phyloP scores from a whole-genome alignment of 2,329 filamentous ascomycete genomes.

The Phaeosphaeria sp. region DNA sequence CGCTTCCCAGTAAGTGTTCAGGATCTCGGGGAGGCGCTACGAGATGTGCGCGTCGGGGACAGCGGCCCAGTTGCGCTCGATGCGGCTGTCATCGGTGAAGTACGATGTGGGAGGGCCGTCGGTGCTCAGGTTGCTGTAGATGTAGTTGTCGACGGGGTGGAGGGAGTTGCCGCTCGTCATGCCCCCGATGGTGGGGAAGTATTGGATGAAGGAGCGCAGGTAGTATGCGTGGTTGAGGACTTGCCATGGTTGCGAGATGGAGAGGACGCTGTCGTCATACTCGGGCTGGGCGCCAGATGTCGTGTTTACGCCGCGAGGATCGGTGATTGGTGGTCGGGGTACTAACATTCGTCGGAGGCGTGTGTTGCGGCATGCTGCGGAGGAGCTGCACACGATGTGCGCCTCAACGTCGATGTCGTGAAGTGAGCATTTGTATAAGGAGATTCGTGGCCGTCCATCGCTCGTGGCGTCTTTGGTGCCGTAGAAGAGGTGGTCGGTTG shows the following conservation, averaged over 20 bases:
- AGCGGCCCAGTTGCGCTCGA: background rate
- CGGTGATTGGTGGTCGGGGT: background rate
- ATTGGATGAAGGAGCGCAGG: background rate
- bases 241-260: too few species aligned
- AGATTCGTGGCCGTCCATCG: background rate
- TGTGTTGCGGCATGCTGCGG: background rate
- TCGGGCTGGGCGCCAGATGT: too few species aligned
- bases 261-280: too few species aligned
- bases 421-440: background rate
- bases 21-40: background rate
- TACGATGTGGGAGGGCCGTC: too few species aligned
- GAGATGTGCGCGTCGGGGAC: background rate
- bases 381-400: background rate
- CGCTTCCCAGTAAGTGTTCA: constrained; percentile 8
- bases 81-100: too few species aligned
- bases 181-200: background rate
- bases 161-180: background rate
- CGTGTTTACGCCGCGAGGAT: too few species aligned
- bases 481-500: background rate
- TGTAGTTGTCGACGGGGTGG: too few species aligned
- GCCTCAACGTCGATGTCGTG: background rate
- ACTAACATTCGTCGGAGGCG: background rate
- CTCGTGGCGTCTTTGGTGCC: background rate
- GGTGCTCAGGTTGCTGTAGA: too few species aligned
- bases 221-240: too few species aligned